Conservation (phyloP, 2,329 filamentous ascomycete species). For the Alternaria longipes region DNA sequence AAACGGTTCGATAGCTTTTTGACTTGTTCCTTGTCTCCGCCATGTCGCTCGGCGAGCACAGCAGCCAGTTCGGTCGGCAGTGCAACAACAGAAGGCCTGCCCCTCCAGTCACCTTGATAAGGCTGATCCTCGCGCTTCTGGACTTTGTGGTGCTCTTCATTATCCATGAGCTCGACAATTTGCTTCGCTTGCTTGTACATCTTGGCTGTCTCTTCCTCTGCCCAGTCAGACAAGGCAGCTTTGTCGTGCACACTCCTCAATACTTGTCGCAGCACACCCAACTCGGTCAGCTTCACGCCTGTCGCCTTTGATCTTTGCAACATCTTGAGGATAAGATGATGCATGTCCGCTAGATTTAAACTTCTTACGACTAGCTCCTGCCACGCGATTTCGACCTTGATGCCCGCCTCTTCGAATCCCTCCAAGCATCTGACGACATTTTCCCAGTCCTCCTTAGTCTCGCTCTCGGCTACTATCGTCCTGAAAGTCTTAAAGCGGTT, state of each 20-base stretch:
- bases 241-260: conserved; percentile 48
- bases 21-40: conserved; percentile 52
- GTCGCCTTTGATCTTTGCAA: conserved; percentile 39
- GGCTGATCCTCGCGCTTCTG: conserved; percentile 13
- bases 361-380: conserved; percentile 32
- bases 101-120: conserved; percentile 31
- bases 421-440: conserved; percentile 47
- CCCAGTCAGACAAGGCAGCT: conserved; percentile 49
- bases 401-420: conserved; percentile 40
- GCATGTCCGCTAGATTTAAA: conserved; percentile 29
- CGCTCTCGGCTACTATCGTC: conserved; percentile 25
- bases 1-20: conserved; percentile 53
- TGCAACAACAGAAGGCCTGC: conserved; percentile 52
- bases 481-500: conserved; percentile 20
- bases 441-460: conserved; percentile 46
- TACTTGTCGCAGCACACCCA: conserved; percentile 42
- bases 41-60: conserved; percentile 49
- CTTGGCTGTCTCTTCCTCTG: conserved; percentile 48
- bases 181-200: conserved; percentile 52
- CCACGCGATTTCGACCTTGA: conserved; percentile 22
- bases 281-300: conserved; percentile 33
- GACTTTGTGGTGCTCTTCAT: conserved; percentile 49
- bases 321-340: conserved; percentile 43
- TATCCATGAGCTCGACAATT: conserved; percentile 54
- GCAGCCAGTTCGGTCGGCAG: conserved; percentile 56